Evolutionary conservation across 805 yeast genomes (phyloP).

Genomic region (Kuraishia floccosa): DNA sequence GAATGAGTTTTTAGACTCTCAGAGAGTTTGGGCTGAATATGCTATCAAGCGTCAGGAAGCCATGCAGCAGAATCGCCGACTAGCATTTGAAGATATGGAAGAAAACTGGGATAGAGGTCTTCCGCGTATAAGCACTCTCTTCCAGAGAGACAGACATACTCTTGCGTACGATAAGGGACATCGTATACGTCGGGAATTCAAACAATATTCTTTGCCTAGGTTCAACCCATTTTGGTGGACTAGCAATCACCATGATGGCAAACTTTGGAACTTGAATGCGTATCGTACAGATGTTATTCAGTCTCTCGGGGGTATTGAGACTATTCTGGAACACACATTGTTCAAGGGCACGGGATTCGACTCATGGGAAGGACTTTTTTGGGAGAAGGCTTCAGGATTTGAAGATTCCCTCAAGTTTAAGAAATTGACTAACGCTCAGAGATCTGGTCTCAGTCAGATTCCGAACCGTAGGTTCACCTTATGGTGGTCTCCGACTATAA

Average conservation of each 20-base stretch:
- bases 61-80: slow-evolving; percentile 67
- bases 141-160: slow-evolving; percentile 91
- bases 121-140: slow-evolving; percentile 89
- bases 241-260: slow-evolving; percentile 86
- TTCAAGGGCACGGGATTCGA: slow-evolving; percentile 97
- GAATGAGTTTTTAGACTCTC: slow-evolving; percentile 87
- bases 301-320: slow-evolving; percentile 94
- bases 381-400: slow-evolving; percentile 97
- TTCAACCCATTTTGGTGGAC: slow-evolving; percentile 97
- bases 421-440: slow-evolving; percentile 92
- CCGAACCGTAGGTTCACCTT: slow-evolving; percentile 95
- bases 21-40: slow-evolving; percentile 96
- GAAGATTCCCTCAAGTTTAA: slow-evolving; percentile 94
- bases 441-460: slow-evolving; percentile 93
- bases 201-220: slow-evolving; percentile 58
- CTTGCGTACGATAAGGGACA: slow-evolving; percentile 93
- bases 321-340: slow-evolving; percentile 87
- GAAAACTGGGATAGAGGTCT: slow-evolving; percentile 95
- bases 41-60: slow-evolving; percentile 87
- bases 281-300: slow-evolving; percentile 94
- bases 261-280: slow-evolving; percentile 85
- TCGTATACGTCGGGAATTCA: slow-evolving; percentile 70
- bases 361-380: slow-evolving; percentile 96
- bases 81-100: slow-evolving; percentile 89
- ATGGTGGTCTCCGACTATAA: slow-evolving; percentile 99